These are phyloP conservation scores for Pythium aquatile DNA, from an alignment of 352 stramenopile species.

Conservation along the genomic window DNA sequence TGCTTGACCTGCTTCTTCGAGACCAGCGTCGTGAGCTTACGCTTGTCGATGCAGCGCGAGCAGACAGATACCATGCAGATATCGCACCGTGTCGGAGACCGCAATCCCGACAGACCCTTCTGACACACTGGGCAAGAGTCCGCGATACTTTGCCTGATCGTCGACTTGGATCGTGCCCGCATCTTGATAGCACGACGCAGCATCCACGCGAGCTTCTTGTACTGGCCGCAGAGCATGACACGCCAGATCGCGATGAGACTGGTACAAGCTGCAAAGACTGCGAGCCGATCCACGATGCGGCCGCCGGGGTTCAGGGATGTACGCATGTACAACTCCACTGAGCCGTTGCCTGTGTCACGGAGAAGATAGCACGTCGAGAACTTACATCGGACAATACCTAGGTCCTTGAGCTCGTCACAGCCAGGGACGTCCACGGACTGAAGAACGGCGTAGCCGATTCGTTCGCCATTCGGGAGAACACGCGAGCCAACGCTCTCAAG, in stretches of 20 bases:
- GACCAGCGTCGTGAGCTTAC: constrained; percentile 13
- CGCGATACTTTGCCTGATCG: background rate
- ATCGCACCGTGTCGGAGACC: constrained; percentile 1
- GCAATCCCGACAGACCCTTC: background rate
- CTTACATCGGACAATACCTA: constrained; percentile 40
- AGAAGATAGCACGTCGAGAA: constrained; percentile 51
- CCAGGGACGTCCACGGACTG: constrained; percentile 17
- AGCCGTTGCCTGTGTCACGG: constrained; percentile 35
- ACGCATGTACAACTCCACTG: constrained; percentile 47
- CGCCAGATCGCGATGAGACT: constrained; percentile 8
- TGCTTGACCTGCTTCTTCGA: background rate
- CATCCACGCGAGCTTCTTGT: constrained; percentile 16
- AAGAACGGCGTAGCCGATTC: constrained; percentile 11
- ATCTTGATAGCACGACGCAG: background rate
- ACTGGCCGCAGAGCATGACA: constrained; percentile 8
- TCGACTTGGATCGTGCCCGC: background rate
- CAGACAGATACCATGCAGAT: constrained; percentile 8
- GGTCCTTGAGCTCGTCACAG: constrained; percentile 5
- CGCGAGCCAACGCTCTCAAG: constrained; percentile 14
- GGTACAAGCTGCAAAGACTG: constrained; percentile 1
- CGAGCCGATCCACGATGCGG: constrained; percentile 8
- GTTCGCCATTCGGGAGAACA: constrained; percentile 1
- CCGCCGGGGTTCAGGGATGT: constrained; percentile 39
- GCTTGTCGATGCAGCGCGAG: constrained; percentile 17
- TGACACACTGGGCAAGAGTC: background rate